phyloP scores from a whole-genome alignment of 116 monocot genomes.

The Phalaenopsis hybrid region DNA sequence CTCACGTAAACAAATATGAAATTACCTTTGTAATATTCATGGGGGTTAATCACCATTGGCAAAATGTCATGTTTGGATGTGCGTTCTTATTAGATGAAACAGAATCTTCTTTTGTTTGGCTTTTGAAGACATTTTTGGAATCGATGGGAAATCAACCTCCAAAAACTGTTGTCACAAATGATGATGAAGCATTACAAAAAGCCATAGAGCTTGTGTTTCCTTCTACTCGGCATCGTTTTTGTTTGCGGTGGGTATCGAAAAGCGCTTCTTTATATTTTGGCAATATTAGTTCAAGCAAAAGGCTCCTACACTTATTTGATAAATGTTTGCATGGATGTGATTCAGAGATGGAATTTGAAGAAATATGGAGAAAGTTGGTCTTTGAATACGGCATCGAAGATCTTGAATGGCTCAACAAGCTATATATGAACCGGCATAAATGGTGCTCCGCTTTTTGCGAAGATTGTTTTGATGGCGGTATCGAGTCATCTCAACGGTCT shows the following conservation, averaged over 20 bases:
- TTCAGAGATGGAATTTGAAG: constrained; percentile 10
- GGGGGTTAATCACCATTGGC: constrained; percentile 24
- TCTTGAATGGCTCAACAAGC: constrained; percentile 15
- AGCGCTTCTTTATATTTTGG: constrained; percentile 12
- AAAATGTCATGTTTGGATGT: constrained; percentile 14
- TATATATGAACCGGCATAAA: constrained; percentile 3
- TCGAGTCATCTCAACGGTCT: constrained; percentile 3
- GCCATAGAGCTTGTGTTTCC: constrained; percentile 14
- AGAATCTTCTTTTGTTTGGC: constrained; percentile 12
- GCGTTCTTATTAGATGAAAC: constrained; percentile 18
- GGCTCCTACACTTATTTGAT: too few species aligned
- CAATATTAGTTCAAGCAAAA: constrained; percentile 6
- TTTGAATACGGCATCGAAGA: not conserved
- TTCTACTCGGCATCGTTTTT: constrained; percentile 8
- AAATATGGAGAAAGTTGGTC: constrained; percentile 17
- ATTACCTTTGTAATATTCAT: constrained; percentile 15
- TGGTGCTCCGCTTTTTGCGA: constrained; percentile 17
- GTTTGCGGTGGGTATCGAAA: constrained; percentile 12
- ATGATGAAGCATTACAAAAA: constrained; percentile 15
- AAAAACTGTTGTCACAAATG: constrained; percentile 21
- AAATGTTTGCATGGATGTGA: constrained; percentile 11
- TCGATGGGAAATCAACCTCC: constrained; percentile 20
- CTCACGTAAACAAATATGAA: constrained; percentile 9
- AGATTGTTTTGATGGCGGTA: constrained; percentile 15
- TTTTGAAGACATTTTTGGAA: constrained; percentile 21